Conservation (phyloP, 2,329 filamentous ascomycete genomes). For the Apiospora pterosperma region DNA sequence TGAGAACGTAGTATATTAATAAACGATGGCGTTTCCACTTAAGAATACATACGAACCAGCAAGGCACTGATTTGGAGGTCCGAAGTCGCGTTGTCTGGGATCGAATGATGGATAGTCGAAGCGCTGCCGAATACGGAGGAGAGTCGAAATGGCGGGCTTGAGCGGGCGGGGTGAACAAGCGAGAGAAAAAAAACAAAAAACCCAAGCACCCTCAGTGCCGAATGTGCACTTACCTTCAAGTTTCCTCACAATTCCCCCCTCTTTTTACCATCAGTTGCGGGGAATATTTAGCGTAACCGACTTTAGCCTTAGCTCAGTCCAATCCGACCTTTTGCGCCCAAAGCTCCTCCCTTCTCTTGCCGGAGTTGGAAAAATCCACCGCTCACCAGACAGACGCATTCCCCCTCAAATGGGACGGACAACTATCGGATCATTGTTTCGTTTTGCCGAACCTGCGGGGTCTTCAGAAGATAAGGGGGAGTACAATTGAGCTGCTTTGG, state of each 20-base stretch:
- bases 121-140: constrained; percentile 5
- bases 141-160: constrained; percentile 4
- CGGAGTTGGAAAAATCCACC: not conserved
- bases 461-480: not conserved
- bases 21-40: constrained; percentile 1
- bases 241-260: too few relatives aligned
- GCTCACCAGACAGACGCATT: not conserved
- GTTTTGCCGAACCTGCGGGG: not conserved
- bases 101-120: constrained; percentile 9
- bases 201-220: not conserved
- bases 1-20: not conserved
- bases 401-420: not conserved
- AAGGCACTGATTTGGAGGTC: constrained; percentile 5
- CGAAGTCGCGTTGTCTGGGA: constrained; percentile 12
- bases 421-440: not conserved
- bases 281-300: not conserved
- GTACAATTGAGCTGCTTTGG: not conserved
- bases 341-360: not conserved
- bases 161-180: not conserved
- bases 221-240: not conserved
- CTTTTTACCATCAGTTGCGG: not conserved
- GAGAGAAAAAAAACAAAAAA: not conserved
- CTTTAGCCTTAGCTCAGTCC: not conserved
- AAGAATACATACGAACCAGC: constrained; percentile 2
- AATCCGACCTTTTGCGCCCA: not conserved